Evolutionary conservation across 148 eudicot genomes (phyloP), one percentile per base, ranked within the genome.

Genomic region (Rhododendron ferrugineum): DNA sequence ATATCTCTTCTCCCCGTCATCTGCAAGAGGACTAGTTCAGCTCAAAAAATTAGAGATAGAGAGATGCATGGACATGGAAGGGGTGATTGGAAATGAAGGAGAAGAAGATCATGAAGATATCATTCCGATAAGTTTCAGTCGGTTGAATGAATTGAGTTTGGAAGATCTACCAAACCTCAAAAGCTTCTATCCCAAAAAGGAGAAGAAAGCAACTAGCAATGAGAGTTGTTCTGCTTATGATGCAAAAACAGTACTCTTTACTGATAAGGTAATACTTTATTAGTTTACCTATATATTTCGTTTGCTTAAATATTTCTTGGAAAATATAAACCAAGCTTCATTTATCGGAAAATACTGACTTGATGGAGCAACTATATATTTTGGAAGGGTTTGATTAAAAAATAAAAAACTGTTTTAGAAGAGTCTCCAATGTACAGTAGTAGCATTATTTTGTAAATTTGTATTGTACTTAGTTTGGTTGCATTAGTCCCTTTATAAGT

Each of bases 111-210:
- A 34, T 60, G 66, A 22, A 60, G 68, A 62, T 23, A 23, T 23
- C 28, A 4, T 23, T 37, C 42, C 42, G 11, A 20, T 58, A 20
- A 58, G 0, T 20, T 62, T 62, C 68, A 1, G 28, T 23, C 28
- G 0, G 68, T 22, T 60, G 66, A 1, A 22, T 5, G 0, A 0
- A 0, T 60, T 60, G 66, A 0, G 0, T 0, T 60, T 60, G 66
- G 0, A 0, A 22, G 0, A 6, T 60, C 66, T 60, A 6, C 26
- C 2, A 22, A 22, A 22, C 66, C 28, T 60, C 26, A 60, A 6
- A 60, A 23, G 66, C 28, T 60, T 60, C 66, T 60, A 60, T 60
- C 66, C 26, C 28, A 18, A 60, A 8, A 60, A 7, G 28, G 11
- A 22, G 28, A 62, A 6, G 26, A 62, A 1, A 6, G 2, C 68